These are phyloP conservation scores for Solanum piurae DNA, from an alignment of 257 asterid genomes.

Conservation along the genomic window DNA sequence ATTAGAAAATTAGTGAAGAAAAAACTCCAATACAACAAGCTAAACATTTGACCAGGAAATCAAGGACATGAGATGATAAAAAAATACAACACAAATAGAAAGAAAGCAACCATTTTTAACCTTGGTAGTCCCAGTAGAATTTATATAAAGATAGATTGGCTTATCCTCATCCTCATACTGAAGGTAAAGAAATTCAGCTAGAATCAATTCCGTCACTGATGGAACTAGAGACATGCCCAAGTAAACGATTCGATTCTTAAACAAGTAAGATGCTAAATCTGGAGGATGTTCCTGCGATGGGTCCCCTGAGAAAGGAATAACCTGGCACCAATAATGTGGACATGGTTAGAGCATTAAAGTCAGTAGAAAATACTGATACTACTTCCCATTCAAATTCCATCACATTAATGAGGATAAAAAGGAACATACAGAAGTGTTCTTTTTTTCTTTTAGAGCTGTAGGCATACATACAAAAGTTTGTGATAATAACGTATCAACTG, in stretches of 20 bases:
- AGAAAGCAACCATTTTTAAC: constrained; percentile 27
- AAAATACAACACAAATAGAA: neutral
- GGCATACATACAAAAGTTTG: neutral
- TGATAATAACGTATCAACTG: neutral
- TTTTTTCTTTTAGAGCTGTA: neutral
- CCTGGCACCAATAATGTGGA: constrained; percentile 35
- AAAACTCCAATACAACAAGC: neutral
- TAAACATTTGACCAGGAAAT: neutral
- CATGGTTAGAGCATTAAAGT: constrained; percentile 2
- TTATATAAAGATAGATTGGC: constrained; percentile 84
- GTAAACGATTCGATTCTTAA: constrained; percentile 78
- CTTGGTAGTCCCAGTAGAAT: constrained; percentile 96
- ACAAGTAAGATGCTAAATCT: constrained; percentile 86
- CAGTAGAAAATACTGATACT: neutral
- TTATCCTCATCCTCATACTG: constrained; percentile 71
- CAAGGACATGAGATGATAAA: neutral
- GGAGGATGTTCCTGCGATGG: constrained; percentile 94
- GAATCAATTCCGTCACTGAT: constrained; percentile 81
- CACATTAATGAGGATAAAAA: neutral
- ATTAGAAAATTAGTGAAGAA: neutral
- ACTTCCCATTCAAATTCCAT: neutral
- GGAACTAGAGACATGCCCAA: constrained; percentile 94
- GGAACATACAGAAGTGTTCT: neutral
- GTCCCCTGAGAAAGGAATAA: constrained; percentile 83
- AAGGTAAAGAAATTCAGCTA: constrained; percentile 87